Evolutionary conservation across 2,329 filamentous ascomycete genomes (phyloP), one percentile per base, ranked within the genome.

Genomic region (Emmonsiellopsis sp.): DNA sequence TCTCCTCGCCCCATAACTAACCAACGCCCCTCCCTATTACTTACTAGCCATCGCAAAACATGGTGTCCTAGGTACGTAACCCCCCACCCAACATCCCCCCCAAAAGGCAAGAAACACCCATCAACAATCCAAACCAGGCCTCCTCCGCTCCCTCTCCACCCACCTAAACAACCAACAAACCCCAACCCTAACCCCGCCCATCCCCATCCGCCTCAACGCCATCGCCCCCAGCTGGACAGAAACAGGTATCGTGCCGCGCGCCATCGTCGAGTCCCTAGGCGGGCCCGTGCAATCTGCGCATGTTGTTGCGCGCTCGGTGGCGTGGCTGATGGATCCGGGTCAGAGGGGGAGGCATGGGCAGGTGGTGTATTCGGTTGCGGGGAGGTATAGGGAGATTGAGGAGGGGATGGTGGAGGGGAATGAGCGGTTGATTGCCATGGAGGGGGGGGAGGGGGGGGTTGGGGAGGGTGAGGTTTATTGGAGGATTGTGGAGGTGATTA

Each of bases 211-310:
- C 11, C 62, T 83, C 50, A 84, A 84, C 66, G 74, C 71, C 5
- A 66, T 83, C 16, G 73, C 77, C 1, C 79, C 80, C 1, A 75
- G 70, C 32, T 83, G 79, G 79, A 82, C 80, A 0, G 65, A 70
- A 2, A 79, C 77, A 13, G 72, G 67, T 10, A 69, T 81, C 0
- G 63, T 81, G 1, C 73, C 76, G 0, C 58, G 65, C 34, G 60
- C 53, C 0, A 16, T 75, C 15, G 65, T 78, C 56, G 65, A 67
- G n/a, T 58, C 58, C 8, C 63, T 74, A 5, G 69, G 71, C 0
- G 66, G 73, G 38, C 65, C 69, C 11, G 59, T 73, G 0, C 80
- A 83, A 63, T 57, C 69, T 0, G 64, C 78, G 0, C 67, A 70
- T 1, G 71, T 65, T 0, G 79, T 82, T 1, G 80, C 79, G 1